phyloP scores from a whole-genome alignment of 78 protist species.

The Parvularia atlantis region DNA sequence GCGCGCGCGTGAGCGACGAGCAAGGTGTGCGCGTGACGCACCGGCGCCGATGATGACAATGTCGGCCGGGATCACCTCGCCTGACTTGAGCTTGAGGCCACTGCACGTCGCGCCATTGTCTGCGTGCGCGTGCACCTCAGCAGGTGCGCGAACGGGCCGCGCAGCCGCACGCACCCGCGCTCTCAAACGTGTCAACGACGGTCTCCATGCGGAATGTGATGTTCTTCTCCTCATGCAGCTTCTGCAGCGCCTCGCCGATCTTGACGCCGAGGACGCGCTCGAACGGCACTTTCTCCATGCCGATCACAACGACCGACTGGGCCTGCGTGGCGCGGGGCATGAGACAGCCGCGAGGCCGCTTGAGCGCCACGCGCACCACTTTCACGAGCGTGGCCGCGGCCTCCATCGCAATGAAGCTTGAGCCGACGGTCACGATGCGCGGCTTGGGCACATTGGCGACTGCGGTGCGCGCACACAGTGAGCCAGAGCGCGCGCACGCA shows the following conservation, averaged over 20 bases:
- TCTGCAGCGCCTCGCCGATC: conserved; percentile 1
- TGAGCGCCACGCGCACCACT: background rate
- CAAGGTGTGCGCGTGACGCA: no score
- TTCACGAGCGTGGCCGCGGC: background rate
- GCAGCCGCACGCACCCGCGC: no score
- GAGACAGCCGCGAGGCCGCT: background rate
- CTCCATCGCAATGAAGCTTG: conserved; percentile 22
- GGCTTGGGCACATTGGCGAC: background rate
- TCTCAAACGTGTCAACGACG: background rate
- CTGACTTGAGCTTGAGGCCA: background rate
- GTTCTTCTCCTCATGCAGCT: conserved; percentile 17
- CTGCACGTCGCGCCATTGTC: no score
- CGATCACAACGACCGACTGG: background rate
- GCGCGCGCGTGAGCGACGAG: no score
- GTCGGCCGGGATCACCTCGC: background rate
- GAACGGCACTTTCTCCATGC: conserved; percentile 4
- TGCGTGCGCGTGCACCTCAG: no score
- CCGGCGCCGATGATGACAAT: no score
- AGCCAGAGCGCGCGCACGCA: no score
- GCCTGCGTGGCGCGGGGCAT: background rate
- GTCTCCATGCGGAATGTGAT: background rate
- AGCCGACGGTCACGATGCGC: conserved; percentile 22
- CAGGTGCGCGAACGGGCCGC: no score
- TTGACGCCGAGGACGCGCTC: background rate
- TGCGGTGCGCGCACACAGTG: no score